phyloP scores from a whole-genome alignment of 2,329 filamentous ascomycete species.

The Fusarium acutatum region DNA sequence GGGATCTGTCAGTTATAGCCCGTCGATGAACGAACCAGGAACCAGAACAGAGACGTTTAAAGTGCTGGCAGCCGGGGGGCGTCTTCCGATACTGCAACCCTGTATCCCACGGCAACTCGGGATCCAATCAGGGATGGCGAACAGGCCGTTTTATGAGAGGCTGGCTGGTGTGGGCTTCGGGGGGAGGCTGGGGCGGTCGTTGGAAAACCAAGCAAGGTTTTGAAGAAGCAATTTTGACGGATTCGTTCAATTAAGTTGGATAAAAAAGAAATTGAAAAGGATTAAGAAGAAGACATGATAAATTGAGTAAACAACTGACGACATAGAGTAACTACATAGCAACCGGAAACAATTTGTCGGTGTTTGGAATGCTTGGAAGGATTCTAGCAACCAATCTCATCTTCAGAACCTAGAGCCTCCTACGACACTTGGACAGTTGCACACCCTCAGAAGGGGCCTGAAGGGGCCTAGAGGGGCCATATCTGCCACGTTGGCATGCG shows the following conservation, averaged over 20 bases:
- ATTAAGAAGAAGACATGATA: neutral
- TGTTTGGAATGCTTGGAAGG: conserved; percentile 19
- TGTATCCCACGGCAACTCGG: conserved; percentile 26
- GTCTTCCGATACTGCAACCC: conserved; percentile 21
- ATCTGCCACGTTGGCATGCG: conserved; percentile 32
- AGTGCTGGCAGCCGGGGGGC: conserved; percentile 31
- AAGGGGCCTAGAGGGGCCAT: neutral
- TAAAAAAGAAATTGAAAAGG: neutral
- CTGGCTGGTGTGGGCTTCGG: conserved; percentile 15
- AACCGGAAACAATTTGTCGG: conserved; percentile 20
- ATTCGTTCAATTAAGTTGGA: neutral
- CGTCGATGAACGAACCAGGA: conserved; percentile 20
- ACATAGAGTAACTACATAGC: conserved; percentile 7
- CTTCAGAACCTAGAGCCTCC: conserved; percentile 11
- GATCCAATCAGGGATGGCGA: conserved; percentile 10
- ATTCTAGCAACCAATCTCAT: conserved; percentile 12
- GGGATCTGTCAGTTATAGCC: conserved; percentile 14
- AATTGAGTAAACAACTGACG: conserved; percentile 16
- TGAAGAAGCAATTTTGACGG: neutral
- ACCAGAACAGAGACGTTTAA: conserved; percentile 19
- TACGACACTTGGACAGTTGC: conserved; percentile 5
- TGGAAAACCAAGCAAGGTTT: conserved; percentile 1
- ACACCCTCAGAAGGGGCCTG: neutral
- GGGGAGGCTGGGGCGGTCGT: neutral
- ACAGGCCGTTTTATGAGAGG: conserved; percentile 18